Conservation (phyloP, 495 filamentous ascomycete species). For the Glutinoglossum americanum region DNA sequence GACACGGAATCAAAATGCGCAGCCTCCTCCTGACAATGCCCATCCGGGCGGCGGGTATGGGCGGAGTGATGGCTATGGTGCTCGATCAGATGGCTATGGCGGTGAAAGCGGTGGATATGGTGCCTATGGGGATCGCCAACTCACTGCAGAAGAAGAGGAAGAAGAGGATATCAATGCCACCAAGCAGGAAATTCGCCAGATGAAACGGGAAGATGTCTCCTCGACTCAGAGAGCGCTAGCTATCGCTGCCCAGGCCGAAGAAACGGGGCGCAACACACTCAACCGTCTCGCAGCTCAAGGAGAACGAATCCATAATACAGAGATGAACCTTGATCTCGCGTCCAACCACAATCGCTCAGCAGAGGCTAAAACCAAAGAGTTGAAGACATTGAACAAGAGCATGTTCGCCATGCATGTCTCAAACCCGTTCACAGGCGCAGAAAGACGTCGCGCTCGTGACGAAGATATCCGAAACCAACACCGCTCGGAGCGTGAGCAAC, state of each 20-base stretch:
- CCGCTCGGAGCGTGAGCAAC: slow-evolving; percentile 38
- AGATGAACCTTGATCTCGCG: slow-evolving; percentile 50
- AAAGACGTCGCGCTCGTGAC: slow-evolving; percentile 36
- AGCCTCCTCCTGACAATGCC: slow-evolving; percentile 12
- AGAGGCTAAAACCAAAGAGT: slow-evolving; percentile 49
- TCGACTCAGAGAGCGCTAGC: slow-evolving; percentile 48
- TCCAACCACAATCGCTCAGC: slow-evolving; percentile 46
- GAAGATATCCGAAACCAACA: slow-evolving; percentile 38
- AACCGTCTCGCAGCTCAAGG: slow-evolving; percentile 50
- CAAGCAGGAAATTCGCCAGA: slow-evolving; percentile 52
- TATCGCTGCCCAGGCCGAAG: slow-evolving; percentile 43
- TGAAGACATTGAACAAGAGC: slow-evolving; percentile 55
- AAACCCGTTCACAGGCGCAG: slow-evolving; percentile 46
- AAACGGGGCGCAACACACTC: slow-evolving; percentile 47
- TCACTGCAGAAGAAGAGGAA: slow-evolving; percentile 56
- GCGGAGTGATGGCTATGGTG: slow-evolving; percentile 20
- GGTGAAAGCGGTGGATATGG: slow-evolving; percentile 24
- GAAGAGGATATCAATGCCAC: slow-evolving; percentile 44
- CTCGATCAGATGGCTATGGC: slow-evolving; percentile 13
- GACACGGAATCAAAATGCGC: slow-evolving; percentile 27
- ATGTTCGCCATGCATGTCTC: slow-evolving; percentile 66
- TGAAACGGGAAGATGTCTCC: slow-evolving; percentile 53
- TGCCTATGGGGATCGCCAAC: slow-evolving; percentile 36
- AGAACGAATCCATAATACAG: slow-evolving; percentile 58
- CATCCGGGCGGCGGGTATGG: slow-evolving; percentile 18